phyloP scores from a whole-genome alignment of 148 eudicot genomes.

The Vaccinium darrowii region DNA sequence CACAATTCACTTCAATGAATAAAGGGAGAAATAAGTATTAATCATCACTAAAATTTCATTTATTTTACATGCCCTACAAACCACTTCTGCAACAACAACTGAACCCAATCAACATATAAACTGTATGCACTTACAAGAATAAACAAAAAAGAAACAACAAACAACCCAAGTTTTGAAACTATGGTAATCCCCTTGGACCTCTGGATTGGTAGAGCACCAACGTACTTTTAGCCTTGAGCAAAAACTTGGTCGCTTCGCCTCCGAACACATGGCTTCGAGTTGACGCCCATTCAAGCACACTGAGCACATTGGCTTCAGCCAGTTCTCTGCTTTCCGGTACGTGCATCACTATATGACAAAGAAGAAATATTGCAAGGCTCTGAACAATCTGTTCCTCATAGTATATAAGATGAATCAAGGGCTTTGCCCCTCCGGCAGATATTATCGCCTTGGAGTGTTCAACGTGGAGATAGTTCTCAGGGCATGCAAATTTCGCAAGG shows the following conservation, averaged over 20 bases:
- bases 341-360: background rate
- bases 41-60: too few species aligned
- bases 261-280: background rate
- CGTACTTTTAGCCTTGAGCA: background rate
- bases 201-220: conserved; percentile 12
- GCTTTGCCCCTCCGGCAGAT: conserved; percentile 3
- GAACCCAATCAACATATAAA: background rate
- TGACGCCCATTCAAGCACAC: conserved; percentile 12
- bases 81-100: too few species aligned
- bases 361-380: background rate
- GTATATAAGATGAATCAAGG: conserved; percentile 4
- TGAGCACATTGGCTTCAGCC: conserved; percentile 5
- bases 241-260: background rate
- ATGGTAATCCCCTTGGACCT: conserved; percentile 9
- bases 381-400: conserved; percentile 8
- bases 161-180: background rate
- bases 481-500: background rate
- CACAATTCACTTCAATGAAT: too few species aligned
- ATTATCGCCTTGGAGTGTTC: conserved; percentile 14
- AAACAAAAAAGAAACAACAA: background rate
- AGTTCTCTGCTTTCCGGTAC: conserved; percentile 13
- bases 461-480: conserved; percentile 5
- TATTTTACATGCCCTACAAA: too few species aligned
- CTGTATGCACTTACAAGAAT: too few species aligned
- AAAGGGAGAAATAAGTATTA: too few species aligned